Percentiles rank a stretch among this genome's conserved stretches.
Conservation (phyloP, 2,329 filamentous ascomycete species). For the Alternaria viburni region DNA sequence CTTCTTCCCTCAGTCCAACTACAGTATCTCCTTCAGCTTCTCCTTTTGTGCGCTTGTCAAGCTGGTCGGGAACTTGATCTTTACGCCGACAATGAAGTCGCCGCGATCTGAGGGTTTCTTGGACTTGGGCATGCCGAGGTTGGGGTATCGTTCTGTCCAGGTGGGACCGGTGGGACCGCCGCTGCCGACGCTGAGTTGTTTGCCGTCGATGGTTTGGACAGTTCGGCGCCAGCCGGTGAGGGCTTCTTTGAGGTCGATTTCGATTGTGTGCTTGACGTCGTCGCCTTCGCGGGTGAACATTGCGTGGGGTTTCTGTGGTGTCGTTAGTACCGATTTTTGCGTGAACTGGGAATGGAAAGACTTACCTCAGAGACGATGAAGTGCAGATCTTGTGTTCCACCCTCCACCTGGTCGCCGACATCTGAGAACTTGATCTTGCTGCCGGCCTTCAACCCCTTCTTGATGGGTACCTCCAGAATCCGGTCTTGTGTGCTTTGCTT, state of each 20-base stretch:
- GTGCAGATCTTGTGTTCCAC: conserved; percentile 92
- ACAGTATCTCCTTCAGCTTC: conserved; percentile 78
- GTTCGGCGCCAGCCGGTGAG: conserved; percentile 91
- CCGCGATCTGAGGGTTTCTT: conserved; percentile 87
- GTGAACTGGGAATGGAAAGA: background rate
- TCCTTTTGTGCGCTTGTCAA: conserved; percentile 81
- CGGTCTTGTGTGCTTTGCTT: conserved; percentile 88
- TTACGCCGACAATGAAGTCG: conserved; percentile 87
- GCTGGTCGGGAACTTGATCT: conserved; percentile 86
- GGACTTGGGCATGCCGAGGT: conserved; percentile 90
- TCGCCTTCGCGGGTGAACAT: conserved; percentile 87
- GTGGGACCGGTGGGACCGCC: conserved; percentile 84
- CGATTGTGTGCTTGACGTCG: conserved; percentile 78
- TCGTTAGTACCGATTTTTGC: conserved; percentile 22
- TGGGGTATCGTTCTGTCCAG: conserved; percentile 80
- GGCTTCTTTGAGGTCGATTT: conserved; percentile 89
- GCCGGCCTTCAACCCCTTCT: conserved; percentile 92
- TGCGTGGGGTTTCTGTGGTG: conserved; percentile 77
- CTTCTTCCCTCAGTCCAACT: conserved; percentile 17
- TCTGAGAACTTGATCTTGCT: conserved; percentile 98
- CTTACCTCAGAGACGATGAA: conserved; percentile 93
- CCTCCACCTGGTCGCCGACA: conserved; percentile 97
- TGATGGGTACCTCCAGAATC: conserved; percentile 93
- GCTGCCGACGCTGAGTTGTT: conserved; percentile 80
- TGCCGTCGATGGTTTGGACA: conserved; percentile 92